Conservation (phyloP, 1,284 basidiomycete genomes). For the Cutaneotrichosporon cavernicola region DNA sequence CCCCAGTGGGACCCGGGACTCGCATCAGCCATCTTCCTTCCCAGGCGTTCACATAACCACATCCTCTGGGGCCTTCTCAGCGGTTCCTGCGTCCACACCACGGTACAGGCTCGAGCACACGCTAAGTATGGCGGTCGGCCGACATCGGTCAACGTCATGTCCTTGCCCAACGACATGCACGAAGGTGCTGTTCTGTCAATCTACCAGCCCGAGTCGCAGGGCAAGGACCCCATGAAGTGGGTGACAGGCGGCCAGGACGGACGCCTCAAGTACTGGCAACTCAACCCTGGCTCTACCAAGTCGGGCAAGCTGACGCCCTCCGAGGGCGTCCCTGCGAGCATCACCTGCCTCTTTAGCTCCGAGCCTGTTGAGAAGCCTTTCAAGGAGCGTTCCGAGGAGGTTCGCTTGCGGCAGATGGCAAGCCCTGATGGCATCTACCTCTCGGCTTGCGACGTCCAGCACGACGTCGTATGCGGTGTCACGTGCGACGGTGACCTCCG, state of each 20-base stretch:
- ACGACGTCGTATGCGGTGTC: constrained; percentile 41
- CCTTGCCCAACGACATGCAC: constrained; percentile 33
- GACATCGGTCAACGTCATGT: constrained; percentile 39
- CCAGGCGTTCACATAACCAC: constrained; percentile 36
- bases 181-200: constrained; percentile 39
- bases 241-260: constrained; percentile 49
- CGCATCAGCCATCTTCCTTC: constrained; percentile 35
- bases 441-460: constrained; percentile 32
- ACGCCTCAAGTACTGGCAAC: constrained; percentile 47
- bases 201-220: constrained; percentile 30
- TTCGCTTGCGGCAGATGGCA: constrained; percentile 33
- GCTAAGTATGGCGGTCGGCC: constrained; percentile 42
- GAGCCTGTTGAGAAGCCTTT: constrained; percentile 26
- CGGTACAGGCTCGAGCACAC: constrained; percentile 38
- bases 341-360: constrained; percentile 45
- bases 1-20: constrained; percentile 37
- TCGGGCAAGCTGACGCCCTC: constrained; percentile 34
- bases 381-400: constrained; percentile 37
- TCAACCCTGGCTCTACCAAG: constrained; percentile 28
- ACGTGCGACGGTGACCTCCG: constrained; percentile 46
- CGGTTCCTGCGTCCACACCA: constrained; percentile 46
- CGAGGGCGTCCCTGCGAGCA: constrained; percentile 28
- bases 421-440: constrained; percentile 40
- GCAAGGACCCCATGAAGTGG: constrained; percentile 33
- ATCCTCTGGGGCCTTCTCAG: constrained; percentile 47